Evolutionary conservation across 306 rosid species (phyloP), one percentile per base, ranked within the genome.

Genomic region (Boehmeria nivea): DNA sequence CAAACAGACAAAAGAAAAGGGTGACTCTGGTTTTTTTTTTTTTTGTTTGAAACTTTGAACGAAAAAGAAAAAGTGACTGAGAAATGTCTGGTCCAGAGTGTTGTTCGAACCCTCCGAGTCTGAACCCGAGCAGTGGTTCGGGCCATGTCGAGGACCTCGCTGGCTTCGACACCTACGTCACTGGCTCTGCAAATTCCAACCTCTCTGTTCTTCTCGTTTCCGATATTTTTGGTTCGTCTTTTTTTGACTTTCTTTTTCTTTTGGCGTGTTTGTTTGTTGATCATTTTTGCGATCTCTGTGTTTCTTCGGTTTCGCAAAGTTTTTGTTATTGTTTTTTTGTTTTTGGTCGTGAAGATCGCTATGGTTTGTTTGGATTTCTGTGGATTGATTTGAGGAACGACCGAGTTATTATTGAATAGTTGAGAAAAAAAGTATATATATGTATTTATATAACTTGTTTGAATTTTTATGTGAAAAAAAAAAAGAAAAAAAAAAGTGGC

Each of bases 21-120:
- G n/a, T n/a, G n/a, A n/a, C n/a, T n/a, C 36, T 31, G 8, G 19
- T 6, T 1, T 2, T 17, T 16, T 42, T 15, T 4, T 6, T 25
- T 16, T 17, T 50, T 4, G 7, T 15, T 19, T 24, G 22, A 13
- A 5, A 3, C 12, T 2, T 23, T 2, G 12, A 31, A 3, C 10
- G 2, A 18, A 19, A 8, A 8, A 42, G 21, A 14, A 3, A 22
- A 31, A 12, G 50, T 10, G 38, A n/a, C n/a, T n/a, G 34, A 59
- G 46, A 20, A 36, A 87, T 87, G 96, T 53, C 96, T 24, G 86
- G 94, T 0, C 55, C 79, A n/a, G 72, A 84, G 43, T 81, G 96
- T 57, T 84, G 96, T 57, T 69, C 84, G 20, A 87, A 83, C 63
- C 89, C 95, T 36, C 94, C 95, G 3, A 67, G 51, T 1, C 76